Evolutionary conservation across 208 protist species (phyloP).

Genomic region (Trypanosomatidae sp.): DNA sequence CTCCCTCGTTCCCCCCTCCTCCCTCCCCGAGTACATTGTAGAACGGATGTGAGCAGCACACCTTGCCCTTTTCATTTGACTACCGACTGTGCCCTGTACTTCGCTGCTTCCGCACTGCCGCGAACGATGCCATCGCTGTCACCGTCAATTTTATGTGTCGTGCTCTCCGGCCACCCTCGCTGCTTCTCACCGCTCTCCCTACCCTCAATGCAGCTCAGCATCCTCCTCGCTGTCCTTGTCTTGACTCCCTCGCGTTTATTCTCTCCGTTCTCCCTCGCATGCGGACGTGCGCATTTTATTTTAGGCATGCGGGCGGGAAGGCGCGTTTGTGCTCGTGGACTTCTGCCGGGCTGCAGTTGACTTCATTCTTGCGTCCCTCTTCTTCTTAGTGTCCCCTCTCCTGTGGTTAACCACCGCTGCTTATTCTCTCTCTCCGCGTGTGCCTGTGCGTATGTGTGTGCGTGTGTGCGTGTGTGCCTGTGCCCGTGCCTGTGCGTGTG

Average conservation of each 20-base stretch:
- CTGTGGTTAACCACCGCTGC: too few relatives aligned
- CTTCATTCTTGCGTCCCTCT: constrained; percentile 9
- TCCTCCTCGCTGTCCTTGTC: neutral
- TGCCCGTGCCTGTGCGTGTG: neutral
- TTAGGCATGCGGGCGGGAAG: neutral
- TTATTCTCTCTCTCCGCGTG: neutral
- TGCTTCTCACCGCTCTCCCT: neutral
- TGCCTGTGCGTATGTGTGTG: constrained; percentile 2
- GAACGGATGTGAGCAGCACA: neutral
- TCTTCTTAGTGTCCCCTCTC: neutral
- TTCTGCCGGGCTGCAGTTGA: neutral
- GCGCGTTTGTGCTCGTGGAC: neutral
- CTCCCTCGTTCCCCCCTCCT: neutral
- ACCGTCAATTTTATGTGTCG: neutral
- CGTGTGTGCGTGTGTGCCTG: neutral
- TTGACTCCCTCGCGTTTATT: neutral
- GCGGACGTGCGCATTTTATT: neutral
- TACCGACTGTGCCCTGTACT: neutral
- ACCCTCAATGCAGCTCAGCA: neutral
- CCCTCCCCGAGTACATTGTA: neutral
- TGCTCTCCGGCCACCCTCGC: neutral
- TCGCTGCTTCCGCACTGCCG: neutral
- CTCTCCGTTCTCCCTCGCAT: neutral
- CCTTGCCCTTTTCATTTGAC: neutral
- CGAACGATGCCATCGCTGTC: neutral